These are phyloP conservation scores for Closterium sp. DNA, from an alignment of 139 green algal species.

Conservation along the genomic window DNA sequence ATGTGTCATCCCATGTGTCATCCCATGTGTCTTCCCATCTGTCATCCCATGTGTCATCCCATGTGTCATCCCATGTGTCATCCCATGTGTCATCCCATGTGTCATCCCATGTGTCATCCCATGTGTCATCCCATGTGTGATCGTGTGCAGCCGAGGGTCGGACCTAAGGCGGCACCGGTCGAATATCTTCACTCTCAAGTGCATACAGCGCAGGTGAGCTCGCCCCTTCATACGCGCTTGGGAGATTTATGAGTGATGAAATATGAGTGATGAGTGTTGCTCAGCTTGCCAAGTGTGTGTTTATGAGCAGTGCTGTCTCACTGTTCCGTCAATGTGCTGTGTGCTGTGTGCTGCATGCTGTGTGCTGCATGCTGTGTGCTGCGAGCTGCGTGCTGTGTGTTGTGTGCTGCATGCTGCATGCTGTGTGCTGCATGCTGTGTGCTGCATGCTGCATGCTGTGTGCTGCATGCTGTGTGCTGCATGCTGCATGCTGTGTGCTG, in stretches of 20 bases:
- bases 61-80: too few species aligned
- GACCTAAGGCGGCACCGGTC: neutral
- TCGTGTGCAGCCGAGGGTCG: neutral
- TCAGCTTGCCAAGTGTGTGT: neutral
- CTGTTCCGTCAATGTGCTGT: neutral
- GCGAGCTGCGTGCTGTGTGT: neutral
- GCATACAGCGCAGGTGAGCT: slow-evolving; percentile 34
- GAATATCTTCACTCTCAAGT: slow-evolving; percentile 44
- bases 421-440: neutral
- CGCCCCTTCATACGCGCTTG: neutral
- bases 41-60: too few species aligned
- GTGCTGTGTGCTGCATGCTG: too few species aligned
- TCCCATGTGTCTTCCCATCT: too few species aligned
- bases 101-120: neutral
- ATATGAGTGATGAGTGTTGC: neutral
- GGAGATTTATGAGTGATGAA: neutral
- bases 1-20: too few species aligned
- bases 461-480: slow-evolving; percentile 3
- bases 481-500: neutral
- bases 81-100: neutral
- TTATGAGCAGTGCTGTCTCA: neutral
- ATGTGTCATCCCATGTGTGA: neutral
- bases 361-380: neutral
- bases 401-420: slow-evolving; percentile 19
- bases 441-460: neutral